Evolutionary conservation across 768 basidiomycete genomes (phyloP).

Genomic region (Tylopilus felleus): DNA sequence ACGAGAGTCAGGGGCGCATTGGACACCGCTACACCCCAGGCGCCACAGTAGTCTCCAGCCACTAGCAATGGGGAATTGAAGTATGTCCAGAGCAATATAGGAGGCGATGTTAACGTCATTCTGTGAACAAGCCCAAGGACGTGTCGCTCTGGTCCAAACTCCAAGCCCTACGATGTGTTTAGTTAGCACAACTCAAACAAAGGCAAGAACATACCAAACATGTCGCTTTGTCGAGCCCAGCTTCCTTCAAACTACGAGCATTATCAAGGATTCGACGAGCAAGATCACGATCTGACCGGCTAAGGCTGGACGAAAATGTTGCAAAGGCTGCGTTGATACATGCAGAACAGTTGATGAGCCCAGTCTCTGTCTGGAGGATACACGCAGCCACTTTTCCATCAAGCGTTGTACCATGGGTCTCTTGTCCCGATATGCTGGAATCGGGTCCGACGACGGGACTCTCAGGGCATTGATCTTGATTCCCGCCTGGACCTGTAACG

Average conservation of each 20-base stretch:
- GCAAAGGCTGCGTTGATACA: slow-evolving; percentile 28
- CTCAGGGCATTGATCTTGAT: slow-evolving; percentile 8
- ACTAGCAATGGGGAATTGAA: slow-evolving; percentile 56
- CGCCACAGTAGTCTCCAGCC: slow-evolving; percentile 44
- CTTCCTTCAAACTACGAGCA: slow-evolving; percentile 13
- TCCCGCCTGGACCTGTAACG: slow-evolving; percentile 15
- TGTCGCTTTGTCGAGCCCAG: slow-evolving; percentile 28
- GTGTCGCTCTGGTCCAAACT: slow-evolving; percentile 16
- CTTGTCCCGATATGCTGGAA: slow-evolving; percentile 12
- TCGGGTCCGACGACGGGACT: slow-evolving; percentile 12
- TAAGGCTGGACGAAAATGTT: slow-evolving; percentile 19
- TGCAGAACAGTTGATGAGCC: slow-evolving; percentile 31
- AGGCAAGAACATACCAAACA: slow-evolving; percentile 30
- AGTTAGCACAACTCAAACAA: slow-evolving; percentile 1
- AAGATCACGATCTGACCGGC: slow-evolving; percentile 18
- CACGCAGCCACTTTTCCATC: slow-evolving; percentile 51
- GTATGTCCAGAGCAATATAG: slow-evolving; percentile 68
- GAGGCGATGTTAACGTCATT: slow-evolving; percentile 46
- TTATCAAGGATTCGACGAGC: slow-evolving; percentile 15
- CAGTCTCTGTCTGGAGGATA: slow-evolving; percentile 24
- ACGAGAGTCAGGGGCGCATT: slow-evolving; percentile 42
- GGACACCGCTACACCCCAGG: slow-evolving; percentile 59
- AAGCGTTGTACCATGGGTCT: slow-evolving; percentile 43
- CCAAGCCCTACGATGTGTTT: slow-evolving; percentile 8
- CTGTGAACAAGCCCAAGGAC: slow-evolving; percentile 35